Percentiles rank a stretch among this genome's conserved stretches.
Conservation (phyloP, 306 rosid genomes). For the Pyrus bretschneideri region DNA sequence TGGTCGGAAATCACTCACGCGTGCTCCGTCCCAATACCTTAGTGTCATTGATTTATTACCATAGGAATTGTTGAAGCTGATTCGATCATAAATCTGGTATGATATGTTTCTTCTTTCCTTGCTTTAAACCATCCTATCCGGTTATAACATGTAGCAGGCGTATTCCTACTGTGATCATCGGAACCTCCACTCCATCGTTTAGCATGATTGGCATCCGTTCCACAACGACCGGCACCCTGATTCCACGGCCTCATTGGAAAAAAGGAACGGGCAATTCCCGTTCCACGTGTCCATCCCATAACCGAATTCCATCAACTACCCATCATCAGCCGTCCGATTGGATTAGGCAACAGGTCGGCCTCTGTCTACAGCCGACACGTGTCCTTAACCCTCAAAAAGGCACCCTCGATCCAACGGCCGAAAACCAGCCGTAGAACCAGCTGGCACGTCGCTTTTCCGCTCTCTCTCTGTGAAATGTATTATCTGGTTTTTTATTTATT, state of each 20-base stretch:
- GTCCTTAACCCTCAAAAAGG: constrained; percentile 14
- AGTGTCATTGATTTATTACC: neutral
- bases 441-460: constrained; percentile 19
- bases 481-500: constrained; percentile 15
- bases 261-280: constrained; percentile 15
- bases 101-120: neutral
- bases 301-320: neutral
- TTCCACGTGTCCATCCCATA: constrained; percentile 35
- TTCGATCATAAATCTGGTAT: neutral
- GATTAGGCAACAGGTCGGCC: constrained; percentile 13
- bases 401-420: constrained; percentile 47
- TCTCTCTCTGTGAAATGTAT: neutral
- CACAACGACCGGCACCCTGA: neutral
- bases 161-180: neutral
- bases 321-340: constrained; percentile 39
- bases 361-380: constrained; percentile 26
- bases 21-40: neutral
- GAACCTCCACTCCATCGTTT: neutral
- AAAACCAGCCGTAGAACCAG: constrained; percentile 28
- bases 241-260: constrained; percentile 18
- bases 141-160: neutral
- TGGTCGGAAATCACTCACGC: neutral
- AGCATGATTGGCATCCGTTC: neutral
- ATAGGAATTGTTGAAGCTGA: neutral
- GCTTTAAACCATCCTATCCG: neutral